A percentile compares a stretch with the other conserved stretches of the same genome.
These are phyloP conservation scores for Spathaspora girioi DNA, from an alignment of 805 yeast species.

Conservation along the genomic window DNA sequence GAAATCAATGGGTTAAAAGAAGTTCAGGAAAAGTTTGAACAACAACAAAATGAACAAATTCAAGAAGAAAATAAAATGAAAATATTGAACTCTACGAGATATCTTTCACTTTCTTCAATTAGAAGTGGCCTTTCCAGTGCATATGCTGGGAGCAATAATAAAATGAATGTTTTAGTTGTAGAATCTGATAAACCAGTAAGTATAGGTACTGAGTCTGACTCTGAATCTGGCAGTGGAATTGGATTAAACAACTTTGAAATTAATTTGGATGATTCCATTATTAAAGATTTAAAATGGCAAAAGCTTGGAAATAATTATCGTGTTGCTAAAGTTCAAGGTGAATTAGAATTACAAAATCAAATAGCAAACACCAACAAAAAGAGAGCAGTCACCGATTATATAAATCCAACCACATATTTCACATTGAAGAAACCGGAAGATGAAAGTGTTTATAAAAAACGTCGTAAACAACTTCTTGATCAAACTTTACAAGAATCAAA, in stretches of 20 bases:
- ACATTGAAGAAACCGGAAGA: constrained; percentile 23
- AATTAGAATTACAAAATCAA: constrained; percentile 36
- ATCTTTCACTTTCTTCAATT: constrained; percentile 27
- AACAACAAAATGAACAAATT: constrained; percentile 27
- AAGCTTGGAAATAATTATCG: constrained; percentile 73
- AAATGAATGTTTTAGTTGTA: constrained; percentile 29
- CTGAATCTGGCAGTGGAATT: constrained; percentile 16
- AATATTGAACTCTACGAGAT: constrained; percentile 19
- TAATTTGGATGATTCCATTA: constrained; percentile 61
- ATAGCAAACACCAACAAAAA: constrained; percentile 9
- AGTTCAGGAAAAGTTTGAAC: constrained; percentile 25
- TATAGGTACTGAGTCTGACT: constrained; percentile 48
- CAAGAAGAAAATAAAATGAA: constrained; percentile 17
- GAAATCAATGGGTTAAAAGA: constrained; percentile 24
- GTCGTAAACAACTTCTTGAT: constrained; percentile 3
- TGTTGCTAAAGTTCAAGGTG: constrained; percentile 80
- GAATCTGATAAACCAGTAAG: constrained; percentile 38
- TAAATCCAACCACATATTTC: constrained; percentile 29
- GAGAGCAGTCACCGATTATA: constrained; percentile 18
- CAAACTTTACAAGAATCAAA: constrained; percentile 1
- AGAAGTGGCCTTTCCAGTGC: constrained; percentile 23
- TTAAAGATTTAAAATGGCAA: constrained; percentile 75
- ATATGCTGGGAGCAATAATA: constrained; percentile 10
- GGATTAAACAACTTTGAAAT: constrained; percentile 51
- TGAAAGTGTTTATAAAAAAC: constrained; percentile 12